phyloP scores from a whole-genome alignment of 2,329 filamentous ascomycete species.

The Sarocladiaceae sp. region DNA sequence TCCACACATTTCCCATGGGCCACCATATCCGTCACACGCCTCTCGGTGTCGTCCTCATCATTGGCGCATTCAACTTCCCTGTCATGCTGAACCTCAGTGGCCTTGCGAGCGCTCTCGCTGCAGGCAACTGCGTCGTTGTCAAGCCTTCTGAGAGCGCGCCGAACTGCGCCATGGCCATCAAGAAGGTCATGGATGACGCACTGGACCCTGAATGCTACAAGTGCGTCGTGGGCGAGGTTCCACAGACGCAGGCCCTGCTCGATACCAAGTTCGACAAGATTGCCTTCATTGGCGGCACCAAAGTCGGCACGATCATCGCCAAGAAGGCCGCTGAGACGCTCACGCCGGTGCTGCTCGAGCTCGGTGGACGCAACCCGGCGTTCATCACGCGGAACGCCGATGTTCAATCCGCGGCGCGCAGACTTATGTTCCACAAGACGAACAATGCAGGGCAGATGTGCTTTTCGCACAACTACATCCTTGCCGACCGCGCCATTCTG shows the following conservation, averaged over 20 bases:
- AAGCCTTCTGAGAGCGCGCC: constrained; percentile 87
- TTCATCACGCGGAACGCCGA: constrained; percentile 83
- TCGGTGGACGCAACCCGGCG: constrained; percentile 87
- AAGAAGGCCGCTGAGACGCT: constrained; percentile 84
- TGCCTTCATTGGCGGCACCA: constrained; percentile 81
- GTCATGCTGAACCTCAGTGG: constrained; percentile 73
- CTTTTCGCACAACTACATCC: constrained; percentile 85
- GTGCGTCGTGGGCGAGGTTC: constrained; percentile 72
- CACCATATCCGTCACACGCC: constrained; percentile 83
- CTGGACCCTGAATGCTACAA: constrained; percentile 73
- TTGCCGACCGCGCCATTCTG: constrained; percentile 71
- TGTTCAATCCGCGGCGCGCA: constrained; percentile 70
- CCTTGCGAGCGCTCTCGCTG: constrained; percentile 82
- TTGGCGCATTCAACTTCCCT: constrained; percentile 93
- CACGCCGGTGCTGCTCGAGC: constrained; percentile 82
- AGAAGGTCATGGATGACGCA: constrained; percentile 67
- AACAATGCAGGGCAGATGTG: constrained; percentile 88
- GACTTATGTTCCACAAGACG: constrained; percentile 84
- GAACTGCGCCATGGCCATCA: constrained; percentile 68
- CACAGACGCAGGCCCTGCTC: constrained; percentile 75
- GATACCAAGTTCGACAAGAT: constrained; percentile 97
- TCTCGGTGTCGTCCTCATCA: constrained; percentile 73
- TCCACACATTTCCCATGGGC: constrained; percentile 62
- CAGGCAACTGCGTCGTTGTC: constrained; percentile 81
- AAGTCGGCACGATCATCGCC: constrained; percentile 78